Evolutionary conservation across 208 protist genomes (phyloP), one percentile per base, ranked within the genome.

Genomic region (Acanthamoeba healyi): DNA sequence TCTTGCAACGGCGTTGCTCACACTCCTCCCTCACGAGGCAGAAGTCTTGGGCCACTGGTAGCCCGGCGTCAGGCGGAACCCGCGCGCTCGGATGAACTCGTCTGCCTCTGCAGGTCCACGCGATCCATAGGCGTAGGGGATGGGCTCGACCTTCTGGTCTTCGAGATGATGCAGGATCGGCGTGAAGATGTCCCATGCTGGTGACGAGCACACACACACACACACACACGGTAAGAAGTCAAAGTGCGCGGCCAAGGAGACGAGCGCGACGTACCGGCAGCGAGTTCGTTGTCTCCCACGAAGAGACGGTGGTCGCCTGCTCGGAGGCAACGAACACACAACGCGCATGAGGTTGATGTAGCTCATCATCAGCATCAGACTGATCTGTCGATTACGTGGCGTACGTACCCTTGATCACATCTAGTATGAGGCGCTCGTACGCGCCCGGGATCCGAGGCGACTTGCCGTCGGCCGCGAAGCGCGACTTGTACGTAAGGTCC

Each of bases 351-450:
- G n/a, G n/a, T n/a, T n/a, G n/a, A n/a, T n/a, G n/a, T 77, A 17
- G 67, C 32, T 15, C 67, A 34, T 22, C 10, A 77, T 6, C 32
- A 17, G 32, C 36, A 6, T 17, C 6, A 77, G 15, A 17, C 10
- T 6, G 10, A 17, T 6, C 32, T 40, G 14, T 22, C 6, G 36
- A 42, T 22, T 6, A 17, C 10, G 15, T 77, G 32, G 67, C n/a
- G n/a, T n/a, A n/a, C 12, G 24, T 17, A 34, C 95, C 96, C n/a
- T 94, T 40, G 40, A 97, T 87, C 61, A 96, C 96, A 72, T 98
- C 97, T 34, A 96, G 65, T 29, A 98, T 96, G n/a, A 98, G 79
- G 65, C 96, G 94, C 90, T 98, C 98, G 95, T 98, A 98, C 14
- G 97, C 97, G 65, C 98, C 97, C 38, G 97, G 98, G 38, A 87